Base-by-base conservation (phyloP, 345 rosid genomes). In the Stellera chamaejasme region DNA sequence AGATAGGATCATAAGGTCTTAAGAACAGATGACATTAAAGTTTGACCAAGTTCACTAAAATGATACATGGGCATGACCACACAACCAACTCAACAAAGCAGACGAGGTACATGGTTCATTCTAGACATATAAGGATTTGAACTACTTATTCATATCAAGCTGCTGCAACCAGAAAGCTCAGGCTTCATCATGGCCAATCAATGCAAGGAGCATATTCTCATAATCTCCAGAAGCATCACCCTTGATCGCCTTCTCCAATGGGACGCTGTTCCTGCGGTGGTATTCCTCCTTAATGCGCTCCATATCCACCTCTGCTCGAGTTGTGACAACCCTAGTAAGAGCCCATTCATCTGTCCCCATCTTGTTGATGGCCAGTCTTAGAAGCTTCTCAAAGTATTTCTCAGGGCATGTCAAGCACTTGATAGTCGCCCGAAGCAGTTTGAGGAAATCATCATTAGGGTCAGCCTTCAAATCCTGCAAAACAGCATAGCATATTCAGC, bases 261-360 rank as follows among this genome's bases (percentile, higher is more conserved):
- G 62, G 54, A 88, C 70, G 11, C 83, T 88, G 76, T 85, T 91
- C 48, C 96, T 73, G 54, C 82, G 80, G 32, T 74, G 82, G 64
- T 82, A 91, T 61, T 80, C 87, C 69, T 85, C 96, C 72, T 91
- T 85, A 55, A 88, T 91, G 7, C 74, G 73, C 63, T 73, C 77
- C 96, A 91, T 77, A 73, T 91, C 92, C 27, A 83, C 79, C 67
- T 91, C 95, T 13, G 92, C 92, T 62, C 96, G 75, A 9, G 95
- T 85, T 15, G 90, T 69, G 52, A 85, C 77, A 3, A 80, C 95
- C 58, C 98, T 68, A 15, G 92, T 82, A 23, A 91, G 83, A 45
- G 79, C 91, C 89, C 82, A 71, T 68, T 91, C 98, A 27, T 91
- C 96, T 10, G 98, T 88, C 56, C 98, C 96, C 52, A 73, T 3